Base-by-base conservation (phyloP, 148 eudicot genomes). In the Chenopodium berlandieri region DNA sequence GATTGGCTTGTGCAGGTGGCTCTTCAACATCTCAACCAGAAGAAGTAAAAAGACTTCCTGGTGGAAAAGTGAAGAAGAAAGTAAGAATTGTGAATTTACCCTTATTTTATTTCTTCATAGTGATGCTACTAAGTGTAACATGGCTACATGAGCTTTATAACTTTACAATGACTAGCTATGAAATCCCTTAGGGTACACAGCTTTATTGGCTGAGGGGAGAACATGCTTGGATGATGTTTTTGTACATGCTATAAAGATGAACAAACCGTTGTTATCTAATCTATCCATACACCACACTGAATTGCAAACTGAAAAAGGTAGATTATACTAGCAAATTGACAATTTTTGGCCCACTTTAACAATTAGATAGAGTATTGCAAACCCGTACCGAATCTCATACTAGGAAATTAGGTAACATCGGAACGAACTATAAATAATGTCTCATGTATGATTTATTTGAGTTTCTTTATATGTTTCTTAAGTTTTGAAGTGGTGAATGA, bases 31-130 rank as follows among this genome's bases (percentile, higher is more conserved):
- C 94, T 73, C 86, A 91, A 86, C 88, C 79, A 32, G 98, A 95
- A 86, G 96, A 88, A 88, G 98, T 93, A 25, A 93, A 95, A 74
- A 93, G 94, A 78, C 97, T 95, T 85, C 98, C 98, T 68, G 97
- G 98, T 56, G 97, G 98, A 58, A 95, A 95, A 89, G 86, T 89
- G 50, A 95, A 95, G 84, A 95, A 95, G 92, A 95, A 95, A 84
- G 97, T 94, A 87, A 82, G 89, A 75, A n/a, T 50, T 69, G 12
- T 64, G 58, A 17, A 20, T 12, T 30, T 60, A 17, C 31, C 34
- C 12, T 0, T 30, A 19, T 47, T 44, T 6, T 12, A 37, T 64
- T 30, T 70, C 16, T 60, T 67, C 64, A 71, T 19, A 32, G 6
- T 20, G 12, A 76, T 80, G 71, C 72, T n/a, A 20, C 20, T 31